A percentile compares a stretch with the other conserved stretches of the same genome.
Conservation (phyloP, 352 stramenopile species). For the Phytophthora multivora region DNA sequence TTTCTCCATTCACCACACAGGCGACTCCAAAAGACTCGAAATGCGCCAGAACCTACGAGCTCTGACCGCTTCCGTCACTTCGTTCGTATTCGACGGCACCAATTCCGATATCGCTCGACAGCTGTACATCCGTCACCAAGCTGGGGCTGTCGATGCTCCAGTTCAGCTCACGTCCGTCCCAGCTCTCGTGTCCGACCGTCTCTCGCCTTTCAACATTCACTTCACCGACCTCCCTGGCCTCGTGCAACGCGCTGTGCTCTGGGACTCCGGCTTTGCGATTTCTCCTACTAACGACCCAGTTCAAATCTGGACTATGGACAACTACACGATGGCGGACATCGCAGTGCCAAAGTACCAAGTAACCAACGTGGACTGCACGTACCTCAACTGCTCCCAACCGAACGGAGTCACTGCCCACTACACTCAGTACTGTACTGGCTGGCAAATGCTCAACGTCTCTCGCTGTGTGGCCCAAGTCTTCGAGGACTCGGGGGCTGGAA, state of each 20-base stretch:
- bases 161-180: not conserved
- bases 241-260: not conserved
- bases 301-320: not conserved
- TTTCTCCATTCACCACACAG: too few species aligned
- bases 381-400: not conserved
- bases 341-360: not conserved
- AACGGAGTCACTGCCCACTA: not conserved
- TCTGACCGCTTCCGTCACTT: not conserved
- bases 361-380: not conserved
- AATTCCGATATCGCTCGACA: not conserved
- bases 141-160: not conserved
- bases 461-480: not conserved
- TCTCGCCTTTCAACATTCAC: not conserved
- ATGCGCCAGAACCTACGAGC: too few species aligned
- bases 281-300: not conserved
- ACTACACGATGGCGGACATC: not conserved
- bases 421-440: not conserved
- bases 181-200: not conserved
- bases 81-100: not conserved
- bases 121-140: not conserved
- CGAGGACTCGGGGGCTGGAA: not conserved
- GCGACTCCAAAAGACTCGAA: too few species aligned
- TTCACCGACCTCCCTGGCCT: not conserved
- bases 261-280: not conserved
- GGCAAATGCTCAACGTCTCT: not conserved